Evolutionary conservation across 2,329 filamentous ascomycete species (phyloP), one percentile per base, ranked within the genome.

Genomic region (Botrytis fabae): DNA sequence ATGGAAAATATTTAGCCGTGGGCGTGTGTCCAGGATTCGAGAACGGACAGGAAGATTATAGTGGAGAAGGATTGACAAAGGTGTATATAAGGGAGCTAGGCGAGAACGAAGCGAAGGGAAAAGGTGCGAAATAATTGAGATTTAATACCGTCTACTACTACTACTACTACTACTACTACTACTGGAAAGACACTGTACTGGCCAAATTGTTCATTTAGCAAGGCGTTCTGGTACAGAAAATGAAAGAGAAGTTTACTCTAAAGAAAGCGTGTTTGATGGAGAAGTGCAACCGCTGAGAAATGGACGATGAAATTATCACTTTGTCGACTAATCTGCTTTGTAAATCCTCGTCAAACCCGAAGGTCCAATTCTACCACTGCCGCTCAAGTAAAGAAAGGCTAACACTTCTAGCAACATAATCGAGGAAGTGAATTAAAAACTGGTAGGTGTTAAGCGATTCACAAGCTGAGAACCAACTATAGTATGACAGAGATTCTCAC

Each of bases 51-150:
- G 93, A 97, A 77, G 91, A 96, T 76, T 92, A 93, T 74, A 86
- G 85, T 54, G 89, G 90, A 0, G 90, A 91, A 75, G 93, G 93
- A 10, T 87, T 90, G 70, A 89, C 95, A 8, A 92, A 91, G 78
- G 87, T 99, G 44, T 90, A 93, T 80, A 88, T 99, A 42, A 87
- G 95, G 74, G 94, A 97, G 83, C 85, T 99, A 70, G 90, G 91
- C 9, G 94, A 97, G 79, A 92, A 89, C 14, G 96, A 99, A 83
- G 94, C 95, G 7, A 81, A 80, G 68, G 79, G 79, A 1, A 81
- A 81, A 71, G 79, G 77, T 20, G 74, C 77, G 44, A 81, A 81
- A 73, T 80, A 60, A 77, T 38, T 51, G n/a, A 46, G 28, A 63
- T 46, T 69, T 71, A 32, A 61, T 69, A 40, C 4, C 8, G 60